Evolutionary conservation across 495 filamentous ascomycete genomes (phyloP), one percentile per base, ranked within the genome.

Genomic region (Neurospora sp.): DNA sequence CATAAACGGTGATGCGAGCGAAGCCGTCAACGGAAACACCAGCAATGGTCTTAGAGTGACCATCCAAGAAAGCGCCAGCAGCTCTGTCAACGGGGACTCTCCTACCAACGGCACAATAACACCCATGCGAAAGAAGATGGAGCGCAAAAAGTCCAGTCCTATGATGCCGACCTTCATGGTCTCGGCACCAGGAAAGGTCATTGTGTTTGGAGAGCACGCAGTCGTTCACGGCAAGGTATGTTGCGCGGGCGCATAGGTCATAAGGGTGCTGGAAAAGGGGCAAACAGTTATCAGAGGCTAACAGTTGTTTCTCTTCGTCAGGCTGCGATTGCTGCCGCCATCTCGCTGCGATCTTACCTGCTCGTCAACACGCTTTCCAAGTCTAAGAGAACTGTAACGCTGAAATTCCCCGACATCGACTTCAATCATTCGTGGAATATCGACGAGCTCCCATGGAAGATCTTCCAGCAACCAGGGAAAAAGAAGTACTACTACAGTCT

Each of bases 181-280:
- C 71, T 98, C 96, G 8, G 94, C 96, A 16, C 96, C 96, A 14
- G 96, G 94, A 40, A 99, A 99, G 81, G 95, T 97, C 77, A 98
- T 99, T 79, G 93, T 97, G 20, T 97, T 92, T 81, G 96, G 96
- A 71, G 96, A 99, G 80, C 96, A 99, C 84, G 93, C 96, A 12
- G 96, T 97, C 3, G 96, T 99, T 11, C 88, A 99, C 78, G 96
- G 96, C 78, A 97, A 97, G 86, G 90, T 91, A 77, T 72, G 77
- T 71, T 20, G 18, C 7, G 31, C 5, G 39, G 18, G 44, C 10
- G 22, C 31, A 9, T 0, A 37, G 14, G 1, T 65, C 31, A 4
- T 31, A 35, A 8, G 14, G 22, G 2, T 31, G 53, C 27, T 37
- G 20, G 42, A 27, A 59, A 42, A 65, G 65, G 71, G 59, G 42